Conservation (phyloP, 2,329 filamentous ascomycete genomes). For the Endothia cerciana region DNA sequence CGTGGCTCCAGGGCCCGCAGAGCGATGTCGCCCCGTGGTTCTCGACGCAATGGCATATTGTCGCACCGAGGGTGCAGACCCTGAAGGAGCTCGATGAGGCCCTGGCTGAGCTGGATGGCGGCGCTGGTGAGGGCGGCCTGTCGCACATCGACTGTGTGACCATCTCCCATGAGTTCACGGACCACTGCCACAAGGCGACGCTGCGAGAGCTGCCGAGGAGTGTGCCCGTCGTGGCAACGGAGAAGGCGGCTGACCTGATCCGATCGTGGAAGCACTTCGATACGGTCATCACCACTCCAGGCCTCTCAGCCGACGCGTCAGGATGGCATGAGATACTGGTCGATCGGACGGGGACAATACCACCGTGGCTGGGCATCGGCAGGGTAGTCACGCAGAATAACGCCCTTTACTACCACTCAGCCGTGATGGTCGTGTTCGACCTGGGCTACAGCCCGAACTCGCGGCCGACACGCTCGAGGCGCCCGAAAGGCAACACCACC, state of each 20-base stretch:
- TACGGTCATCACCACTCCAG: conserved; percentile 53
- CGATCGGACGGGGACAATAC: conserved; percentile 44
- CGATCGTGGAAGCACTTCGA: conserved; percentile 63
- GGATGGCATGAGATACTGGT: conserved; percentile 35
- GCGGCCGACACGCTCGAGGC: conserved; percentile 30
- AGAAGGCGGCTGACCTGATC: conserved; percentile 61
- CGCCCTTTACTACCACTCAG: conserved; percentile 64
- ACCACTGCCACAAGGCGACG: conserved; percentile 68
- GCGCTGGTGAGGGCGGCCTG: conserved; percentile 21
- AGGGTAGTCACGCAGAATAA: conserved; percentile 58
- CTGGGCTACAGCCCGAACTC: conserved; percentile 25
- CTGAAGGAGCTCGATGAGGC: conserved; percentile 59
- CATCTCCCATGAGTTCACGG: conserved; percentile 69
- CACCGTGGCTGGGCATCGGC: conserved; percentile 64
- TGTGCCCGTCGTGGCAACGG: conserved; percentile 63
- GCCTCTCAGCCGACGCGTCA: conserved; percentile 41
- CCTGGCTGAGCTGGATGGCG: conserved; percentile 52
- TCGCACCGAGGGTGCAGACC: conserved; percentile 55
- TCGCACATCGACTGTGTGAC: conserved; percentile 61
- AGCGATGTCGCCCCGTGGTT: conserved; percentile 68
- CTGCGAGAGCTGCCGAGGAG: conserved; percentile 55
- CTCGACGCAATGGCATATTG: conserved; percentile 66
- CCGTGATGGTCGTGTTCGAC: conserved; percentile 61
- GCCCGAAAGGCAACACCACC: conserved; percentile 29
- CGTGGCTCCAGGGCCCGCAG: conserved; percentile 66